Conservation (phyloP, 2,329 filamentous ascomycete species). For the Microsporum audouinii region DNA sequence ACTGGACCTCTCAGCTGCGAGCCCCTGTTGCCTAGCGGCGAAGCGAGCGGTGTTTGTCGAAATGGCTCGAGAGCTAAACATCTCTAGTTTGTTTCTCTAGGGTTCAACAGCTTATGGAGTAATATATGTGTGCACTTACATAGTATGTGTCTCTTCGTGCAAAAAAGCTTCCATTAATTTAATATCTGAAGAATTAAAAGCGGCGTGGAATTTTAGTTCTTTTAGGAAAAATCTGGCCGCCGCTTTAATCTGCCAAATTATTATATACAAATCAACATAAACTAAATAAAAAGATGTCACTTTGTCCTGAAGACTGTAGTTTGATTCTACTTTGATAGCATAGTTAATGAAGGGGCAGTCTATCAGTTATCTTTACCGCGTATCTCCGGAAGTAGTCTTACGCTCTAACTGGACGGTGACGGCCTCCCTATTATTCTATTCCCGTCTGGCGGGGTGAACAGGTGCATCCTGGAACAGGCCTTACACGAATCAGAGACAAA, state of each 20-base stretch:
- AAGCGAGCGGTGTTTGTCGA: constrained; percentile 7
- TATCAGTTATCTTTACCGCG: background rate
- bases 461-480: constrained; percentile 1
- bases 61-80: constrained; percentile 11
- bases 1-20: background rate
- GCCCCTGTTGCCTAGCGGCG: constrained; percentile 1
- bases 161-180: no score
- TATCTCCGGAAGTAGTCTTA: background rate
- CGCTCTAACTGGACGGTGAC: background rate
- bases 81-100: background rate
- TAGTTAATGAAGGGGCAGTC: background rate
- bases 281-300: background rate
- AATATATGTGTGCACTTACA: no score
- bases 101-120: background rate
- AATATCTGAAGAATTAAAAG: background rate
- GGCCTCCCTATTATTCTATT: background rate
- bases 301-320: background rate
- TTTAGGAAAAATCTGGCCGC: background rate
- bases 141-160: no score
- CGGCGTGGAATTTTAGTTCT: background rate
- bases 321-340: background rate
- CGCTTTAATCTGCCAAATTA: background rate
- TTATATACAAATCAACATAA: background rate
- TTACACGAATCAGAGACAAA: background rate
- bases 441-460: background rate